Conservation (phyloP, 352 stramenopile genomes). For the Phytophthora podocarpi region DNA sequence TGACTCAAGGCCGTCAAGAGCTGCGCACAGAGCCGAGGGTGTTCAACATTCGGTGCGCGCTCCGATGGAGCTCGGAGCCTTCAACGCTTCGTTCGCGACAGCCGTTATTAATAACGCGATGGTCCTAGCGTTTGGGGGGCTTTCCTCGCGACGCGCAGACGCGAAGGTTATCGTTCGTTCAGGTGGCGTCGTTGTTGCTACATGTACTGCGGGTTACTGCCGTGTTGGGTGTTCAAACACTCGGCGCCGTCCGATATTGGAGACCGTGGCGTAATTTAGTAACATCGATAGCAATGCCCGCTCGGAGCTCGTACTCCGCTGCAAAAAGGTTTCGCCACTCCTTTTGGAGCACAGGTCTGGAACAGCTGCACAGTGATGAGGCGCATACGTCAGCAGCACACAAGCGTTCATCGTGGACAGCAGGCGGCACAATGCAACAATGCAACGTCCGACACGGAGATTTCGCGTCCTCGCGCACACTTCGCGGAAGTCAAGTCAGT, state of each 20-base stretch:
- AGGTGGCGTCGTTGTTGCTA: neutral
- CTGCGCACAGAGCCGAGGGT: slow-evolving; percentile 13
- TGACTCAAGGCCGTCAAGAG: slow-evolving; percentile 13
- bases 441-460: slow-evolving; percentile 15
- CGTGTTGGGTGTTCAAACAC: too few species aligned
- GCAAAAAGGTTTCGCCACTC: neutral
- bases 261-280: neutral
- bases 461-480: slow-evolving; percentile 4
- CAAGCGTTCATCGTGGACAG: neutral
- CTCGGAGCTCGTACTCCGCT: too few species aligned
- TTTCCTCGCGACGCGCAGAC: neutral
- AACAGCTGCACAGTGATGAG: neutral
- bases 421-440: slow-evolving; percentile 18
- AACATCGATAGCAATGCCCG: too few species aligned
- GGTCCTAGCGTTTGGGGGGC: neutral
- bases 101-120: neutral
- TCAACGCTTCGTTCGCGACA: slow-evolving; percentile 14
- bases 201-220: too few species aligned
- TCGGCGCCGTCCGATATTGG: neutral
- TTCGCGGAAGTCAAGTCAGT: slow-evolving; percentile 9
- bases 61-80: slow-evolving; percentile 4
- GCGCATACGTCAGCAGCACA: neutral
- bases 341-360: neutral
- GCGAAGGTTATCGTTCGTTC: too few species aligned
- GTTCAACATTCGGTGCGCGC: slow-evolving; percentile 16